phyloP scores from a whole-genome alignment of 305 asterid species.

The Fraxinus angustifolia region DNA sequence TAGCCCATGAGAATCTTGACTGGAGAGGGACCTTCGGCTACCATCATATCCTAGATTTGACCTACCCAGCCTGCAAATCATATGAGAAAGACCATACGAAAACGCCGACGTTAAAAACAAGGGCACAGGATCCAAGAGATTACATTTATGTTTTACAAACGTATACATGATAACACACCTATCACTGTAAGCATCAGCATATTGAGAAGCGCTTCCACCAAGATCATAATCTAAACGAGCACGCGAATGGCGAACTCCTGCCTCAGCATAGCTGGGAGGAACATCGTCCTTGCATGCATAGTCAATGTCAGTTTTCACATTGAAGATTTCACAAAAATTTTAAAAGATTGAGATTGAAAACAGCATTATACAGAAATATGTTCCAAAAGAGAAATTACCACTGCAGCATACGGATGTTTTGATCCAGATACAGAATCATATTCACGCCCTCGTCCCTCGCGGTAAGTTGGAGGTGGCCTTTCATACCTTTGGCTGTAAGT shows the following conservation, averaged over 20 bases:
- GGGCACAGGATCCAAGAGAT: neutral
- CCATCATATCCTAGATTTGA: constrained; percentile 75
- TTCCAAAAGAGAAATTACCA: constrained; percentile 41
- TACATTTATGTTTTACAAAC: neutral
- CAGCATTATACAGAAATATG: constrained; percentile 8
- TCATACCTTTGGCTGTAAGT: constrained; percentile 77
- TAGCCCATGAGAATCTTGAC: constrained; percentile 79
- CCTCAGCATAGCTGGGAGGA: constrained; percentile 75
- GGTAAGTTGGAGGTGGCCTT: constrained; percentile 81
- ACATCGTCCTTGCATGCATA: constrained; percentile 63
- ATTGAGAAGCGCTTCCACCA: constrained; percentile 69
- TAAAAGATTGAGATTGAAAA: neutral
- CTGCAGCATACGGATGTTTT: constrained; percentile 75
- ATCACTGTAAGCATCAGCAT: constrained; percentile 74
- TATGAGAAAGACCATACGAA: neutral
- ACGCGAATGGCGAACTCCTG: constrained; percentile 85
- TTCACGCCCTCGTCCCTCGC: constrained; percentile 69
- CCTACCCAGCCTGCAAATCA: constrained; percentile 61
- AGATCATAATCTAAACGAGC: constrained; percentile 83
- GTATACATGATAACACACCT: constrained; percentile 40
- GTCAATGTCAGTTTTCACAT: constrained; percentile 13
- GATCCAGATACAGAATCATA: constrained; percentile 76
- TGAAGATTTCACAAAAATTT: neutral
- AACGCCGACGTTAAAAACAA: neutral
- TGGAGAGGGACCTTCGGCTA: constrained; percentile 61